Evolutionary conservation across 148 eudicot genomes (phyloP), one percentile per base, ranked within the genome.

Genomic region (Amaranthus hypochondriacus): DNA sequence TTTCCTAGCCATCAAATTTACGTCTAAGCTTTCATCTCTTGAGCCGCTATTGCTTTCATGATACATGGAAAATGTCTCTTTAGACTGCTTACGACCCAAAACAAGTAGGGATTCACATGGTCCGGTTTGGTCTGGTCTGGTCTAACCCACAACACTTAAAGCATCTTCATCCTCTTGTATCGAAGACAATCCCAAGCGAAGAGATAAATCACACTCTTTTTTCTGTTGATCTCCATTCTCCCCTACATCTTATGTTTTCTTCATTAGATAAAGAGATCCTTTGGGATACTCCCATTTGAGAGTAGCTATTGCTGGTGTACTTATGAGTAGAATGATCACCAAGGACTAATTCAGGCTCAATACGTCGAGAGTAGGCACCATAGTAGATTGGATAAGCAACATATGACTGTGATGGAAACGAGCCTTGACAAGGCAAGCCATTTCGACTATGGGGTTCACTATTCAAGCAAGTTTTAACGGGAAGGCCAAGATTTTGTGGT

Each of bases 141-240:
- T 18, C 18, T 18, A 54, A 46, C 54, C 55, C 4, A 21, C 53
- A 53, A 49, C 44, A 50, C 4, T 54, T 9, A 44, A 21, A 71
- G 58, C 15, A 15, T 44, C 46, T 78, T 51, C 71, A 63, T 51
- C 82, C 49, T 48, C 73, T 50, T 70, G 76, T 62, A 71, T 48
- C 0, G 82, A 57, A 51, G 73, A 56, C 71, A 84, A 66, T 4
- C 94, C 91, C 68, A 89, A 68, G 60, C 91, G 82, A 77, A 89
- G 74, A 28, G 94, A 84, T 57, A 89, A 81, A 78, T 89, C 94
- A 80, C 91, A 87, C 21, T 78, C 86, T 7, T 47, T 52, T 13
- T 58, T 51, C 9, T 9, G 53, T 62, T 28, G 52, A 44, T 13
- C 77, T n/a, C n/a, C n/a, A n/a, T n/a, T n/a, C n/a, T 62, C 51